These are phyloP conservation scores for Monosporascus sp. DNA, from an alignment of 2,329 filamentous ascomycete genomes.

Conservation along the genomic window DNA sequence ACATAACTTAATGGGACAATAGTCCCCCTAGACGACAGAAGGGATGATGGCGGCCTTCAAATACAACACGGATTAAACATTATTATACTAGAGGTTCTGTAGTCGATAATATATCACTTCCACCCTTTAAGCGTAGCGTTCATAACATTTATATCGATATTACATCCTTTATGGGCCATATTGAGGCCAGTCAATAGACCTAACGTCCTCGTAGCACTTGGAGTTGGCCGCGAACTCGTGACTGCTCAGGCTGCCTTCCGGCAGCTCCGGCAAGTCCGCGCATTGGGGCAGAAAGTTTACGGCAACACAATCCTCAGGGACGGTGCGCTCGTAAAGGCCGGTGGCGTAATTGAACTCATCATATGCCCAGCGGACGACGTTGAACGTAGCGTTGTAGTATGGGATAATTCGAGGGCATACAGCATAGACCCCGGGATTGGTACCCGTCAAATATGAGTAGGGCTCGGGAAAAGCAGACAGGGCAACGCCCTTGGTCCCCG, in stretches of 20 bases:
- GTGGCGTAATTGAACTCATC: constrained; percentile 7
- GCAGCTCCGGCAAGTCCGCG: constrained; percentile 29
- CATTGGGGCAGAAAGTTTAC: constrained; percentile 41
- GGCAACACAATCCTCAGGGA: constrained; percentile 36
- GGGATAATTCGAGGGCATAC: constrained; percentile 37
- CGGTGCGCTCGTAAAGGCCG: constrained; percentile 12
- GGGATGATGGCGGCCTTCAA: too few species aligned
- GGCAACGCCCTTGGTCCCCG: constrained; percentile 30
- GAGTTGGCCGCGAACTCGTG: constrained; percentile 34
- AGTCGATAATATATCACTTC: neutral
- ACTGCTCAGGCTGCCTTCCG: constrained; percentile 29
- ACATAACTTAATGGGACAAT: too few species aligned
- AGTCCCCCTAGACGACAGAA: too few species aligned
- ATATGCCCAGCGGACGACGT: constrained; percentile 34
- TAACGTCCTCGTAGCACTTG: constrained; percentile 37
- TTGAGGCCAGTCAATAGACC: constrained; percentile 31
- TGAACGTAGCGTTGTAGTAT: constrained; percentile 36
- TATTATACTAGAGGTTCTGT: neutral
- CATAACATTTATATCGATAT: neutral
- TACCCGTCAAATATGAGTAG: constrained; percentile 25
- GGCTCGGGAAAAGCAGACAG: constrained; percentile 30
- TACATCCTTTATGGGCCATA: constrained; percentile 11
- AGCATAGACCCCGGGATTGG: constrained; percentile 29
- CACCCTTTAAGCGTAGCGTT: neutral
- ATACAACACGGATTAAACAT: too few species aligned